Percentiles rank a stretch among this genome's conserved stretches.
Conservation (phyloP, 108 stramenopile species). For the Aurantiochytrium sp. region DNA sequence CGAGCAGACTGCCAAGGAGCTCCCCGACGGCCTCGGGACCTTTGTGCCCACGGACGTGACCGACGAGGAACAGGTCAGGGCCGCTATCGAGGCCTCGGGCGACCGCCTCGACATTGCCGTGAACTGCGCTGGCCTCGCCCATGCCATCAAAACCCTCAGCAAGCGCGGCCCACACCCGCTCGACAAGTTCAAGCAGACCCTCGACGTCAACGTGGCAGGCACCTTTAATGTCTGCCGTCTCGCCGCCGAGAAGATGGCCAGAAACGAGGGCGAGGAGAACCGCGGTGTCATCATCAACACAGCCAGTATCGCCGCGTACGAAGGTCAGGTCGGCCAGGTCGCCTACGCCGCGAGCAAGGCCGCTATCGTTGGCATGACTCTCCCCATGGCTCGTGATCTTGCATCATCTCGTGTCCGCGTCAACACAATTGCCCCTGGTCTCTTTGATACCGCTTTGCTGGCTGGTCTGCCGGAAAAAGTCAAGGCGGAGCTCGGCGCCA, state of each 20-base stretch:
- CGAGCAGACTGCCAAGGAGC: conserved; percentile 42
- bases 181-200: conserved; percentile 52
- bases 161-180: conserved; percentile 44
- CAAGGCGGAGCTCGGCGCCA: conserved; percentile 61
- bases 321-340: conserved; percentile 83
- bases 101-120: conserved; percentile 66
- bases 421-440: conserved; percentile 82
- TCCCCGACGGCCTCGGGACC: conserved; percentile 14
- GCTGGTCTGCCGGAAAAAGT: conserved; percentile 73
- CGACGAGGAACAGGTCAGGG: conserved; percentile 31
- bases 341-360: conserved; percentile 87
- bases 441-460: conserved; percentile 82
- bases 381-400: conserved; percentile 83
- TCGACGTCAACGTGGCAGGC: conserved; percentile 77
- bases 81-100: background rate
- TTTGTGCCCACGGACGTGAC: conserved; percentile 65
- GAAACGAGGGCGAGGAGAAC: conserved; percentile 46
- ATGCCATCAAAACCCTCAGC: conserved; percentile 63
- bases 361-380: conserved; percentile 67
- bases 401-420: conserved; percentile 70
- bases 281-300: conserved; percentile 85
- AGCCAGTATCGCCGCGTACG: conserved; percentile 81
- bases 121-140: conserved; percentile 85
- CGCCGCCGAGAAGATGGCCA: conserved; percentile 72
- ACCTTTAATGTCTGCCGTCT: conserved; percentile 87